Conservation (phyloP, 129 eudicot species). For the Solidago caesia region DNA sequence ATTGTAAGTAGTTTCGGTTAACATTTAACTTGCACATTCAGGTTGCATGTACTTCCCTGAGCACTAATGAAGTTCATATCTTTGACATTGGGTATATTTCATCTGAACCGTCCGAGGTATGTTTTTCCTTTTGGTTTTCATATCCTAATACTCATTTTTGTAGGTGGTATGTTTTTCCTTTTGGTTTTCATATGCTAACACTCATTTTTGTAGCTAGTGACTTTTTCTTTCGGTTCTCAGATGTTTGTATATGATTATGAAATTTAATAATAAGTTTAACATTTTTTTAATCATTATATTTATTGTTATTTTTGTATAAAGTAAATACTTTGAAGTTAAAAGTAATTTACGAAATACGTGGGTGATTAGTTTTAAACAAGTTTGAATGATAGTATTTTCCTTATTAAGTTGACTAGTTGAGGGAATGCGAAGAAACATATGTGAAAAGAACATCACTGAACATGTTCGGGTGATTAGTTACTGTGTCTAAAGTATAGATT, state of each 20-base stretch:
- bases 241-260: background rate
- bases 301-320: too few species aligned
- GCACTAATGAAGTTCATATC: conserved; percentile 54
- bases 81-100: conserved; percentile 82
- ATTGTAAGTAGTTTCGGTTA: conserved; percentile 7
- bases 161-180: conserved; percentile 38
- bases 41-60: conserved; percentile 82
- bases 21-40: conserved; percentile 24
- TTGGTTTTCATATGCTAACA: too few species aligned
- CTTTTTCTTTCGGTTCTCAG: background rate
- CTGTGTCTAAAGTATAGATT: background rate
- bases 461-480: conserved; percentile 5
- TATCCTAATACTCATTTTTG: too few species aligned
- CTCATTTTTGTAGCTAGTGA: too few species aligned
- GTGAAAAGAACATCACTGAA: background rate
- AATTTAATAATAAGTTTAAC: too few species aligned
- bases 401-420: background rate
- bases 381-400: conserved; percentile 11
- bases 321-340: background rate
- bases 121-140: background rate
- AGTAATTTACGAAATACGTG: background rate
- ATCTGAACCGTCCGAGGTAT: conserved; percentile 71
- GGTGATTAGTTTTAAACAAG: background rate
- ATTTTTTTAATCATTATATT: too few species aligned
- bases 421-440: background rate